Evolutionary conservation across 2,329 filamentous ascomycete genomes (phyloP).

Genomic region (Penicillium sp.): DNA sequence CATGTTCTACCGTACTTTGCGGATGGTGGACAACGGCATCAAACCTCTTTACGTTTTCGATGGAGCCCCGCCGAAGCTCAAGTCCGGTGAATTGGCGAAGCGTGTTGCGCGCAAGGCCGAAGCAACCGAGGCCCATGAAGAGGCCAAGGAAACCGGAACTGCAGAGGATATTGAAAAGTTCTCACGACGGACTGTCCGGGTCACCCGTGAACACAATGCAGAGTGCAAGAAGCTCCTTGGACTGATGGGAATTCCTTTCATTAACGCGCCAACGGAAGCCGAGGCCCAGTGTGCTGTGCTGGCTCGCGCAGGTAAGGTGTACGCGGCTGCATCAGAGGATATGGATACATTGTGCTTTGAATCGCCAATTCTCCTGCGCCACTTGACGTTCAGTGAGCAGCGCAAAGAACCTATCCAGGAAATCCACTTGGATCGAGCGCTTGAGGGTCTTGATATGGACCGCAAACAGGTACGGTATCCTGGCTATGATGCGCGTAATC

Average conservation of each 20-base stretch:
- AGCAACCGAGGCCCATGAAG: conserved; percentile 83
- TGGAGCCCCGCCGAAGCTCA: conserved; percentile 92
- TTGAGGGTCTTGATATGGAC: conserved; percentile 87
- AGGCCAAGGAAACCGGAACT: conserved; percentile 95
- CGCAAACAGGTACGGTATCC: conserved; percentile 64
- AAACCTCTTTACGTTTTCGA: conserved; percentile 99
- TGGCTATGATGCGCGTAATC: conserved; percentile 6
- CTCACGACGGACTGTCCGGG: conserved; percentile 84
- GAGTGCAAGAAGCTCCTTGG: conserved; percentile 89
- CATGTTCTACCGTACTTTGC: conserved; percentile 97
- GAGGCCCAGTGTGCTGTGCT: conserved; percentile 94
- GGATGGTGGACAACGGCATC: conserved; percentile 98
- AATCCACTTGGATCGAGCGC: conserved; percentile 80
- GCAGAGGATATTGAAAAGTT: conserved; percentile 99
- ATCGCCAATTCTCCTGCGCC: conserved; percentile 81
- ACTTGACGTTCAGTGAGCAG: conserved; percentile 96
- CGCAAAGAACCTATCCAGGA: conserved; percentile 97
- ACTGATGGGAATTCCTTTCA: conserved; percentile 94
- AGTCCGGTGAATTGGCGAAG: conserved; percentile 94
- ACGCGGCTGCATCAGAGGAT: conserved; percentile 93
- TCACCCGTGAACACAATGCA: conserved; percentile 94
- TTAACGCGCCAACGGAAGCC: conserved; percentile 92
- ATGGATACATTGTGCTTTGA: conserved; percentile 99
- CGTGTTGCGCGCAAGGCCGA: conserved; percentile 94
- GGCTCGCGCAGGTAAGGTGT: conserved; percentile 89